Evolutionary conservation across 331 rosid species (phyloP), one percentile per base, ranked within the genome.

Genomic region (Rosa hybrid): DNA sequence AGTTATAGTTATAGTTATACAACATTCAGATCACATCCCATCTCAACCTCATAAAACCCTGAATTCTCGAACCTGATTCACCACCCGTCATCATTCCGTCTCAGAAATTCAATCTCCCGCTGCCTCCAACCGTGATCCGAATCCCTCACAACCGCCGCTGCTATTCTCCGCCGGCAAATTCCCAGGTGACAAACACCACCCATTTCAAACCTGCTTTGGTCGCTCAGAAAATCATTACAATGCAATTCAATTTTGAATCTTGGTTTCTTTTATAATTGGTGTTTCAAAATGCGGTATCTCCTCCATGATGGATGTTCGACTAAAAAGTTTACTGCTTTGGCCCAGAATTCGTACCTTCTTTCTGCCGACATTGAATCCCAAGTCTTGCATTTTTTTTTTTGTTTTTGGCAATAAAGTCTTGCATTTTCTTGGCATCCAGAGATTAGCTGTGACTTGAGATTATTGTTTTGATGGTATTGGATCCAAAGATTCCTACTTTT

Each of bases 11-110:
- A 23, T 7, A 45, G 49, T 45, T 48, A 2, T 0, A 59, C 65
- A 11, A 59, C 45, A n/a, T 30, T 63, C 21, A 65, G 73, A 77
- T 77, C 80, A 18, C 39, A 17, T 34, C 49, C 23, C 14, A 1
- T 11, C 27, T 74, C 78, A 62, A 64, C 80, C 80, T 76, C 80
- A 76, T 12, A 77, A 49, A 12, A 64, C 21, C 75, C 80, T 77
- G 73, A 77, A 46, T 77, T 77, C 69, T 48, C 64, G 54, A 6
- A 18, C 48, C 41, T 30, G 63, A 18, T 64, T 48, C 23, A 4
- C 73, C 73, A 49, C 49, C 49, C 10, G 71, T 76, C 79, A 2
- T 38, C 11, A 34, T 76, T 60, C 46, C 46, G 50, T 42, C 68
- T 4, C 13, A 3, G 4, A 48, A 21, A 60, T 44, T 45, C 80